Base-by-base conservation (phyloP, 306 rosid species). In the Lablab purpureus region DNA sequence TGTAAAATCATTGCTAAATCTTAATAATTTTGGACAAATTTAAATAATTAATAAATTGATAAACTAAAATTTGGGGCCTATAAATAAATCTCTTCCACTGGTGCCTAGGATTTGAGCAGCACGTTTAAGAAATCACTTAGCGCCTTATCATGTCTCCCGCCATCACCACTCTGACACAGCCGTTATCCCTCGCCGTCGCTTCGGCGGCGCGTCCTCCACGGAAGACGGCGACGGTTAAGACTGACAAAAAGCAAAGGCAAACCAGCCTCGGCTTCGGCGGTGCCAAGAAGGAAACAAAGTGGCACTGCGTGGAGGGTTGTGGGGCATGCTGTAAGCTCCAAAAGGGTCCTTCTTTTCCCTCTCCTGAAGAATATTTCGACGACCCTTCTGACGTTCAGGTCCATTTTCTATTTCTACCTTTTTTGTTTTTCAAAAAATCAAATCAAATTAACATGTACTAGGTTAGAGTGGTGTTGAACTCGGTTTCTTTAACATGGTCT, bases 291-390 rank as follows among this genome's bases (percentile, higher is more conserved):
- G 91, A 90, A 18, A 58, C 66, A 3, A 15, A 70, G 5, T 95
- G 98, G 97, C 87, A 75, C 18, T 95, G 99, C 84, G 92, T 90
- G 12, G 94, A 92, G 80, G 87, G 92, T 15, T 95, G 99, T 51
- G 99, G 99, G 0, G 97, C 97, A 43, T 95, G 97, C 82, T 92
- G 99, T 81, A 92, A 89, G 82, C 94, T 95, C 22, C 82, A 85
- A 40, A 92, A 88, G 50, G 98, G 93, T 19, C 91, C 95, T 8
- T 91, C 94, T 82, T 92, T 91, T 62, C 75, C 90, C 71, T 81
- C 97, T 5, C 97, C 96, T 0, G 94, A 90, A 84, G 98, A 95
- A 85, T 87, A 89, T 71, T 89, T 95, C 84, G 67, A 59, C 0
- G 87, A 91, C 71, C 77, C 94, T 73, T 83, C 87, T 10, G 89